Evolutionary conservation across 352 stramenopile species (phyloP), one percentile per base, ranked within the genome.

Genomic region (Aphanomyces euteiches): DNA sequence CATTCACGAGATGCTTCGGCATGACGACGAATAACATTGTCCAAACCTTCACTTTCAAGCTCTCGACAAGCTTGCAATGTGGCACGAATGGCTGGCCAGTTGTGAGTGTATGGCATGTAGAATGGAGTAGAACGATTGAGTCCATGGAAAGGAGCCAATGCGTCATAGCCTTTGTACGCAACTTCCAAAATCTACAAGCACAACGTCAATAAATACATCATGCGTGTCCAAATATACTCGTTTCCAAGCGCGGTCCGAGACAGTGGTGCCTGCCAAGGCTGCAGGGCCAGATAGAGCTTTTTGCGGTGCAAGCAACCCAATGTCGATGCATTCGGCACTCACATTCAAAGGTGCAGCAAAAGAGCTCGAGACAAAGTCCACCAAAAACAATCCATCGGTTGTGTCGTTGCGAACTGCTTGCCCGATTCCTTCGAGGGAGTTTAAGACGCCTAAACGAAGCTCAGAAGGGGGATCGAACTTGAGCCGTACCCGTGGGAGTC

Each of bases 331-430:
- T 69, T 77, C 74, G 28, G 56, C 71, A 56, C 81, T 74, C 37
- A 84, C 78, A 66, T 82, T 66, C 3, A 83, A 72, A 7, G 77
- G 69, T 7, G 76, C 75, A 28, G 78, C 77, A 43, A 77, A 72
- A 0, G 77, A 77, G 64, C 79, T 87, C 36, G 78, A 87, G 34
- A 87, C 79, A 65, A 87, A 84, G 57, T 83, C 79, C 38, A 87
- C 79, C 13, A 87, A 69, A 57, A 87, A 81, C 19, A 87, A 75
- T 28, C 79, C 76, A 67, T 83, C 76, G 12, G 78, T 82, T 36
- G 79, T 84, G 57, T 84, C 64, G 10, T 77, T 69, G 3, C 72
- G 75, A 45, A 87, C 70, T 1, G 70, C 69, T 10, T 79, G 73
- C n/a, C 79, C 79, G 12, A 87, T 76, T 3, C 73, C 77, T 59